These are phyloP conservation scores for Ophiostoma quercus DNA, from an alignment of 2,329 filamentous ascomycete genomes.

Conservation along the genomic window DNA sequence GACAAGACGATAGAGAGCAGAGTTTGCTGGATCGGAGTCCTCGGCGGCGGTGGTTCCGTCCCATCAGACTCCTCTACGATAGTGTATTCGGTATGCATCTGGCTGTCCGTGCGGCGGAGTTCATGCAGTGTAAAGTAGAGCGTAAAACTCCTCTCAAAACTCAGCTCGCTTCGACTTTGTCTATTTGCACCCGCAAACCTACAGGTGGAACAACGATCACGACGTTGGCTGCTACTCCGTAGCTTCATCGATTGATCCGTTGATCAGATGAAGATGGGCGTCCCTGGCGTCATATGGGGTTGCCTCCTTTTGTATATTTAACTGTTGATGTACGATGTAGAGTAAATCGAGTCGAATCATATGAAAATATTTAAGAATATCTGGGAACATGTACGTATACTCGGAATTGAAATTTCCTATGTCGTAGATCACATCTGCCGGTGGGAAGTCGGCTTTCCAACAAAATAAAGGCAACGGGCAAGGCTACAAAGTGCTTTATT, in stretches of 20 bases:
- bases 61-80: not conserved
- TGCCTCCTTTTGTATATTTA: not conserved
- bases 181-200: not conserved
- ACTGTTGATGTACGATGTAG: too few relatives aligned
- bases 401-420: too few relatives aligned
- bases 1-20: not conserved
- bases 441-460: too few relatives aligned
- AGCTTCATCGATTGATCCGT: not conserved
- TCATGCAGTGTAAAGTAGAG: not conserved
- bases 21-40: not conserved
- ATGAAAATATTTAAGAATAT: too few relatives aligned
- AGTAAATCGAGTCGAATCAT: too few relatives aligned
- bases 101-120: not conserved
- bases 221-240: not conserved
- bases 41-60: not conserved
- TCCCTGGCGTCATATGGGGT: not conserved
- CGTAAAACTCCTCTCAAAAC: too few relatives aligned
- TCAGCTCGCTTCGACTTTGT: slow-evolving; percentile 2
- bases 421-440: too few relatives aligned
- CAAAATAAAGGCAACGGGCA: too few relatives aligned
- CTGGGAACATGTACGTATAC: too few relatives aligned
- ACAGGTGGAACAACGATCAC: not conserved
- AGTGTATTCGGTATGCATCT: not conserved
- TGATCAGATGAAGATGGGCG: not conserved
- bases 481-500: too few relatives aligned